Evolutionary conservation across 148 eudicot genomes (phyloP), one percentile per base, ranked within the genome.

Genomic region (Pouteria glomerata): DNA sequence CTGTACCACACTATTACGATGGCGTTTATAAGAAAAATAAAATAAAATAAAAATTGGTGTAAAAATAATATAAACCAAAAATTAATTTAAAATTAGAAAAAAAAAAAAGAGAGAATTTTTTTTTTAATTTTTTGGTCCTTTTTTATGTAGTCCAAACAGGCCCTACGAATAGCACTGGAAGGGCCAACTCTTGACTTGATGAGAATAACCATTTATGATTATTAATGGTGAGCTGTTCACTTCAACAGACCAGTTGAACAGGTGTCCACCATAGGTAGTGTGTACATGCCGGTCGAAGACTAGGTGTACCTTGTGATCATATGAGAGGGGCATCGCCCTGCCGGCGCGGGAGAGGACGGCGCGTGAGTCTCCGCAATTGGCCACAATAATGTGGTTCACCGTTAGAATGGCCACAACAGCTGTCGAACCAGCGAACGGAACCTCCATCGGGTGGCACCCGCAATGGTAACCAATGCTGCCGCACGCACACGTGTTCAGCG

Each of bases 301-400:
- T 63, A 23, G 8, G 18, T 12, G 4, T 51, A 87, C 90, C 83
- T 87, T 87, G 10, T 87, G 90, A 74, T 87, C 88, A 26, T 34
- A 34, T 3, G 90, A 80, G 0, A 87, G 80, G 0, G 86, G 84
- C 29, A 84, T 2, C 8, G 72, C 68, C 24, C 27, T 57, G 6
- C 75, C 76, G 19, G 61, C 68, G 14, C 86, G 81, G 75, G 72
- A 76, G 11, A 87, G 83, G 15, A 87, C 80, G 31, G 90, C 88
- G 0, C 88, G 76, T 1, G 90, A 87, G 30, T 87, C 90, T 0
- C 90, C 90, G 37, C 84, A 80, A 39, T 87, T 82, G 27, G 84
- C 88, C 3, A 80, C 90, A 3, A 87, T 37, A 29, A 84, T 72
- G 69, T 80, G 66, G 8, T 66, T 7, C 0, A 75, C 63, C 4